Conservation (phyloP, 805 yeast species). For the Pichia gijzeniarum region DNA sequence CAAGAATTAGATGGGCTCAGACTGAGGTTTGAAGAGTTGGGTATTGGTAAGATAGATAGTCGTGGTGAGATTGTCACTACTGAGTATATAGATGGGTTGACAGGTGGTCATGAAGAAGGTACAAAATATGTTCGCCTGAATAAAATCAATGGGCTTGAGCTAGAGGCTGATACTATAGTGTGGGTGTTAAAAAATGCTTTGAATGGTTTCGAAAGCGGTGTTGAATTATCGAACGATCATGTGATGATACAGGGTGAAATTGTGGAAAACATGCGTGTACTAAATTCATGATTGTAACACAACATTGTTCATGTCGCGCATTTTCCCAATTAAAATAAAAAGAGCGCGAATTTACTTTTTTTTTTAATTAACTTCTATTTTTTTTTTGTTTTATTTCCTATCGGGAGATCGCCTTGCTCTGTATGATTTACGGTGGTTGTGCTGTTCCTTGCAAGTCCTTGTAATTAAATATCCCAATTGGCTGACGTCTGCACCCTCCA, state of each 20-base stretch:
- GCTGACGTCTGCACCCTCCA: too few relatives aligned
- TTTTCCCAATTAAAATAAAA: too few relatives aligned
- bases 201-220: too few relatives aligned
- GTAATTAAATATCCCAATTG: too few relatives aligned
- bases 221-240: neutral
- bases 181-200: neutral
- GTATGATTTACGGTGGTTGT: too few relatives aligned
- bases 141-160: slow-evolving; percentile 2
- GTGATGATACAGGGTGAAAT: neutral
- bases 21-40: slow-evolving; percentile 40
- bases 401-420: too few relatives aligned
- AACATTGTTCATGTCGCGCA: neutral
- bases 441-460: too few relatives aligned
- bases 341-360: too few relatives aligned
- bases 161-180: neutral
- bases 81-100: slow-evolving; percentile 11
- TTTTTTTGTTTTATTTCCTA: too few relatives aligned
- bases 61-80: slow-evolving; percentile 30
- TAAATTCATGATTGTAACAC: neutral
- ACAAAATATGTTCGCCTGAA: neutral
- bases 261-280: neutral
- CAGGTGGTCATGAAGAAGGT: neutral
- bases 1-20: slow-evolving; percentile 38
- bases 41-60: slow-evolving; percentile 35
- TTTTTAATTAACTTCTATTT: too few relatives aligned